Evolutionary conservation across 768 basidiomycete species (phyloP), one percentile per base, ranked within the genome.

Genomic region (Austroboletus eburneus): DNA sequence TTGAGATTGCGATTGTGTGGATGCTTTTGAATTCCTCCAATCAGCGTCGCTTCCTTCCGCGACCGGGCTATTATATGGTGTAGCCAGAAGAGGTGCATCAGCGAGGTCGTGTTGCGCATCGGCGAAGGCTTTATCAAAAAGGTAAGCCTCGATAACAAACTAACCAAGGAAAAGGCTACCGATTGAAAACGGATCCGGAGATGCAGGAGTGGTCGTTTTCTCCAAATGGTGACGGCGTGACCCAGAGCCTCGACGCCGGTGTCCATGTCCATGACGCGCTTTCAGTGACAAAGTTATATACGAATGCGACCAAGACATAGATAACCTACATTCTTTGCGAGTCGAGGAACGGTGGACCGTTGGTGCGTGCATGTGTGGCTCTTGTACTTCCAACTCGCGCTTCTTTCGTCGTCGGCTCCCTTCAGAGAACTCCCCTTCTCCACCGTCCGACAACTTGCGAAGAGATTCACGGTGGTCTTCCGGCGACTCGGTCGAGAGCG

Each of bases 101-200:
- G 9, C 25, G 2, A 42, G 38, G 12, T 50, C 50, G 0, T 36
- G 37, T 5, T 50, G 58, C 1, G 51, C 61, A 14, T 52, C 39
- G 7, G 64, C 39, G 23, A 66, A 63, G 3, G 62, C 62, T 64
- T 27, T 5, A 27, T 12, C 27, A 12, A 27, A 12, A 27, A 27
- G 27, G 12, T 27, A 27, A 27, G 12, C 5, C 5, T 12, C 7
- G 27, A 27, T 6, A 27, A 27, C 27, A 27, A 18, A 17, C 9
- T n/a, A n/a, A n/a, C n/a, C n/a, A n/a, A n/a, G n/a, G 3, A 23
- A 0, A 4, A 12, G 23, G 54, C 44, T 9, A 63, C 62, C 64
- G 12, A 36, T 43, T 10, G 61, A 49, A 42, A 63, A 63, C 16
- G 55, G 51, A 43, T 59, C 60, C 5, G 43, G 49, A n/a, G 52